A percentile compares a stretch with the other conserved stretches of the same genome.
Evolutionary conservation across 1,139 yeast species (phyloP).

Genomic region (Sugiyamaella grinbergsii): DNA sequence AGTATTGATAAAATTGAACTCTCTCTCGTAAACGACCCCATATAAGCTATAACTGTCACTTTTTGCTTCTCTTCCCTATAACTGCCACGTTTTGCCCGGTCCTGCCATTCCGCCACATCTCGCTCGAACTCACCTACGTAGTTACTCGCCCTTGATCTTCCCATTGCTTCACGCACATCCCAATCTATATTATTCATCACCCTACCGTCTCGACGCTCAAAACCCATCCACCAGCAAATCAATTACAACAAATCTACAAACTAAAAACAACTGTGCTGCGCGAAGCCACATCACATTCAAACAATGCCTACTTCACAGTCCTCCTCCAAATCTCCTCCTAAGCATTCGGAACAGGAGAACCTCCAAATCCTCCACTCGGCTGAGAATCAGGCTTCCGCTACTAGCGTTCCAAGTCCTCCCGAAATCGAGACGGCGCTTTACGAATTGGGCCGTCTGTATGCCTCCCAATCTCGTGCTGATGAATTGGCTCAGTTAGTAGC

Average conservation of each 20-base stretch:
- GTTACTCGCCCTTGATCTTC: too few species aligned
- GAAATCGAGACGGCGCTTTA: constrained; percentile 39
- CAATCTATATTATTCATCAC: background rate
- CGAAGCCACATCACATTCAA: background rate
- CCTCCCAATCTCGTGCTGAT: constrained; percentile 45
- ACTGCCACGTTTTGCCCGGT: background rate
- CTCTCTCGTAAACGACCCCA: too few species aligned
- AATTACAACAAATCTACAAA: background rate
- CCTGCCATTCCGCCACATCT: background rate
- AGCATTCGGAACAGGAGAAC: constrained; percentile 17
- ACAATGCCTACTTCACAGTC: constrained; percentile 6
- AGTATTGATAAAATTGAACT: too few species aligned
- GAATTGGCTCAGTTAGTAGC: constrained; percentile 64
- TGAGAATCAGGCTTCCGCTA: constrained; percentile 9
- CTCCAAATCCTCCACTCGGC: constrained; percentile 15
- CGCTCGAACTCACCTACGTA: background rate
- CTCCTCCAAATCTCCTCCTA: constrained; percentile 7
- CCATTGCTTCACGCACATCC: too few species aligned
- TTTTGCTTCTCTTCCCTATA: background rate
- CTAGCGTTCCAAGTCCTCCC: constrained; percentile 3
- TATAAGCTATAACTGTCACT: background rate
- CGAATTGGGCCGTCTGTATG: constrained; percentile 43
- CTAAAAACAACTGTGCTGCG: too few species aligned
- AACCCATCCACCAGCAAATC: background rate
- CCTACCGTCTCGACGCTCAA: background rate